Base-by-base conservation (phyloP, 108 stramenopile species). In the Parmales sp. region DNA sequence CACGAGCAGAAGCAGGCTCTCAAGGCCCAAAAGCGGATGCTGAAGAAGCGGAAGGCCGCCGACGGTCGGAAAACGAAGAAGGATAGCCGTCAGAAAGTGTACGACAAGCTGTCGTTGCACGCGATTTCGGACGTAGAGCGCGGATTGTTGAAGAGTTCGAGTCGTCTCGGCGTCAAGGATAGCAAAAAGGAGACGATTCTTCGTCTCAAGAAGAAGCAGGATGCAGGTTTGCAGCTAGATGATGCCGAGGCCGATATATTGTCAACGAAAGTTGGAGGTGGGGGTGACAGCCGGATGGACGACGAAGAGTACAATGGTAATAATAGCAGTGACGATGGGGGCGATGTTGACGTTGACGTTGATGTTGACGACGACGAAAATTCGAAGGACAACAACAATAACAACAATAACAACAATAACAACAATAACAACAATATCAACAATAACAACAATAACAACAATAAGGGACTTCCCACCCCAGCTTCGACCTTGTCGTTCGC, bases 121-220 rank as follows among this genome's bases (percentile, higher is more conserved):
- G 64, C 83, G 0, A 41, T 87, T 41, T 66, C 78, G 19, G 38
- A 64, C n/a, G 73, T 38, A 23, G 66, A 73, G 64, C 60, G 37
- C 63, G n/a, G 51, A 22, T 29, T 83, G 38, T 22, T 78, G 70
- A 20, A 11, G 38, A 41, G 23, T 4, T 28, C 13, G 38, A 20
- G 38, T 8, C 9, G 16, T 37, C 38, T 81, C 11, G 80, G 80
- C 20, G 83, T 85, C 44, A 72, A 68, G 22, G 39, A 77, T 0
- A 87, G 84, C n/a, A 88, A 87, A 72, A 87, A 80, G 45, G 80
- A 90, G 77, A 51, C 69, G 8, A 63, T 92, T 38, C 80, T 86
- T 36, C 78, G 74, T 39, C 48, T 87, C 1, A 45, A 86, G 2
- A 79, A 79, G 22, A 89, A 80, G 68, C 88, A 92, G 70, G 69